Base-by-base conservation (phyloP, 129 eudicot species). In the Arctium lappa region DNA sequence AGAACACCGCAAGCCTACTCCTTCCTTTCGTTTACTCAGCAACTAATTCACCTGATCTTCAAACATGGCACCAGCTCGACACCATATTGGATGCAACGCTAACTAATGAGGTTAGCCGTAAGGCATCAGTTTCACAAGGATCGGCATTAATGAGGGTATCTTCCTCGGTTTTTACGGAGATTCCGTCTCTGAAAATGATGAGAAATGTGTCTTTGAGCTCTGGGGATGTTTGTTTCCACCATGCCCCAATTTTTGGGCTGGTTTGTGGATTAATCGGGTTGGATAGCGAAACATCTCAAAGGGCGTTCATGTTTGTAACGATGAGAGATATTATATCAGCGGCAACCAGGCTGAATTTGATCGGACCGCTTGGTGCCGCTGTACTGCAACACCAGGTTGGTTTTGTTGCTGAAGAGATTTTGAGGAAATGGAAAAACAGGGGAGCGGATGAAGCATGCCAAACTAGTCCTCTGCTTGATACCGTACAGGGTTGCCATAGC, bases 401-500 rank as follows among this genome's bases (percentile, higher is more conserved):
- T 29, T 30, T 48, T 36, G 79, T 87, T 76, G 97, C 93, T 0
- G 97, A 95, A 82, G 90, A 88, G 22, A 69, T 93, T 39, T 83
- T 85, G 33, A 83, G 46, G 60, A 95, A 90, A 85, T 95, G 99
- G 99, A 93, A 87, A 93, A 89, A 90, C 78, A 89, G 97, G 0
- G 88, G 70, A 0, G 90, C 80, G 15, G 94, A 93, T 40, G 97
- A 93, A 76, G 99, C 97, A 5, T 95, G 99, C 73, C 99, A 95
- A 77, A 91, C 97, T 0, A 82, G 85, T 73, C 99, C 97, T n/a
- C 84, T 95, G 90, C 94, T 95, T 80, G 99, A 95, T 84, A 88
- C 94, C 0, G 91, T 95, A 75, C 99, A 93, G 81, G 98, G 99
- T 6, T 95, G 99, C 75, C 99, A 95, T 82, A 86, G 90, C 79